These are phyloP conservation scores for Mycena floridula DNA, from an alignment of 768 basidiomycete species.

Conservation along the genomic window DNA sequence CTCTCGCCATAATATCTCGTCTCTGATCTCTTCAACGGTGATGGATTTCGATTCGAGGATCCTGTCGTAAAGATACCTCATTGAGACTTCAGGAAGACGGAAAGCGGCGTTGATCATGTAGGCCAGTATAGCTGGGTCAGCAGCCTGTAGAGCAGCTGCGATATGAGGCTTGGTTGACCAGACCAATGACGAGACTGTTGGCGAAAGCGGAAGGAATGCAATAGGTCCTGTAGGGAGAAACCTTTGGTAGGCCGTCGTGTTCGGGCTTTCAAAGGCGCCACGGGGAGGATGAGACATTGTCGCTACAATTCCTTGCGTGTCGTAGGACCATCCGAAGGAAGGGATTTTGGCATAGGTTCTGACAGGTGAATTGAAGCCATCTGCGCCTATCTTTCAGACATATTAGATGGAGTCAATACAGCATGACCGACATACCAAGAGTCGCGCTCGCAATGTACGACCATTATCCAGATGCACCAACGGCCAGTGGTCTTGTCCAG, in stretches of 20 bases:
- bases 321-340: constrained; percentile 89
- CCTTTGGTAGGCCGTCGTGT: constrained; percentile 85
- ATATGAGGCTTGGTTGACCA: constrained; percentile 86
- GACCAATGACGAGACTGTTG: constrained; percentile 78
- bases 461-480: constrained; percentile 69
- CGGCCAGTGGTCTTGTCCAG: constrained; percentile 66
- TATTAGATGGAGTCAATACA: constrained; percentile 1
- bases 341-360: constrained; percentile 79
- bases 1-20: constrained; percentile 73
- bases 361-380: constrained; percentile 93
- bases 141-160: constrained; percentile 63
- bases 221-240: constrained; percentile 95
- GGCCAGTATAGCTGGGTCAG: constrained; percentile 56
- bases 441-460: constrained; percentile 56
- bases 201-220: constrained; percentile 86
- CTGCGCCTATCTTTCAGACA: constrained; percentile 76
- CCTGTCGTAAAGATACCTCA: constrained; percentile 58
- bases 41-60: constrained; percentile 52
- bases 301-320: constrained; percentile 85
- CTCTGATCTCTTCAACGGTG: constrained; percentile 39
- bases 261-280: constrained; percentile 52
- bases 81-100: constrained; percentile 69
- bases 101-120: constrained; percentile 89
- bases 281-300: constrained; percentile 74
- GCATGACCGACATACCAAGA: constrained; percentile 50